A percentile compares a stretch with the other conserved stretches of the same genome.
These are phyloP conservation scores for Komagataella kurtzmanii DNA, from an alignment of 805 yeast species.

Conservation along the genomic window DNA sequence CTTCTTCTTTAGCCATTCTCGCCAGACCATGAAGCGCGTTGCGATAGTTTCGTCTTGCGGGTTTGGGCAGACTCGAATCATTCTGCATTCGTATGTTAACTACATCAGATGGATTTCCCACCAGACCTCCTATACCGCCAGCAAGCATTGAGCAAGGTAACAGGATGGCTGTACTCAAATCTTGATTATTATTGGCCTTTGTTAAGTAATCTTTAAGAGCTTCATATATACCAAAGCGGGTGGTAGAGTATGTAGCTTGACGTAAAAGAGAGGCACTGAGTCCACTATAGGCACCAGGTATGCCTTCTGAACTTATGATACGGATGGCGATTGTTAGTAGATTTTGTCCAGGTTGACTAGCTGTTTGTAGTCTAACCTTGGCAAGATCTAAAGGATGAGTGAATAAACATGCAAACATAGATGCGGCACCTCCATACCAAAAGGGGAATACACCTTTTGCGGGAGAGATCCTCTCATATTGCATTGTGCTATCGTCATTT, in stretches of 20 bases:
- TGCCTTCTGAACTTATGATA: conserved; percentile 52
- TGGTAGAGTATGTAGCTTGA: conserved; percentile 81
- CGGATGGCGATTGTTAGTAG: conserved; percentile 46
- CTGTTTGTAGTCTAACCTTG: conserved; percentile 77
- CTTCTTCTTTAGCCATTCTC: conserved; percentile 50
- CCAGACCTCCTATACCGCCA: conserved; percentile 74
- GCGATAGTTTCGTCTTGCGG: conserved; percentile 56
- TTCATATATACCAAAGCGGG: conserved; percentile 82
- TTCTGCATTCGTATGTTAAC: conserved; percentile 88
- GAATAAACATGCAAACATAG: conserved; percentile 50
- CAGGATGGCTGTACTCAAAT: conserved; percentile 38
- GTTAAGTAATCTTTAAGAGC: conserved; percentile 41
- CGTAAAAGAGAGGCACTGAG: conserved; percentile 70
- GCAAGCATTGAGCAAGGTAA: conserved; percentile 76
- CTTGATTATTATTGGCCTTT: conserved; percentile 26
- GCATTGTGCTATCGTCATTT: conserved; percentile 1
- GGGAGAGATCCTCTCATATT: background rate
- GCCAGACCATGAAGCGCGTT: conserved; percentile 69
- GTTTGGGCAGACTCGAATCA: conserved; percentile 56
- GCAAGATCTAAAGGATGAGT: conserved; percentile 84
- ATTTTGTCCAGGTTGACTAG: conserved; percentile 49
- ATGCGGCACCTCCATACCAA: conserved; percentile 35
- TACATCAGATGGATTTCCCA: conserved; percentile 82
- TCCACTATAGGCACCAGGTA: conserved; percentile 66
- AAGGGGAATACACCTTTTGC: background rate